Percentiles rank a stretch among this genome's conserved stretches.
Conservation (phyloP, 495 filamentous ascomycete genomes). For the Mycothermus thermophilus region DNA sequence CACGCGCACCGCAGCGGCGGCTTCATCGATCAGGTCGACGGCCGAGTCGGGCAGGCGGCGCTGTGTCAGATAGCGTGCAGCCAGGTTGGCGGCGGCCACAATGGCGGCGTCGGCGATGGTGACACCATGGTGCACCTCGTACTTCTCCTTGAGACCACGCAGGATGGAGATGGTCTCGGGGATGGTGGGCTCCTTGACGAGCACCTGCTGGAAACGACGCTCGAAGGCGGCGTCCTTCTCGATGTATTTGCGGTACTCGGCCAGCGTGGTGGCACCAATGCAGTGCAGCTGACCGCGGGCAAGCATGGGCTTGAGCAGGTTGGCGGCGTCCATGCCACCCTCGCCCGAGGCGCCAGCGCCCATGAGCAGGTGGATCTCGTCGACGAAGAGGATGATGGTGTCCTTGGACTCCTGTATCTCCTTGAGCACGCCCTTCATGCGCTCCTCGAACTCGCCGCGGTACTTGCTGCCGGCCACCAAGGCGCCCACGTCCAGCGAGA, state of each 20-base stretch:
- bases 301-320: constrained; percentile 93
- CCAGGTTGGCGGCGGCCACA: constrained; percentile 76
- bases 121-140: constrained; percentile 96
- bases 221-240: constrained; percentile 98
- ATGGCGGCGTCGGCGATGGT: constrained; percentile 88
- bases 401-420: constrained; percentile 95
- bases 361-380: constrained; percentile 98
- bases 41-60: constrained; percentile 90
- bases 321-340: constrained; percentile 97
- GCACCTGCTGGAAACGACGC: constrained; percentile 93
- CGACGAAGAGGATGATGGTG: constrained; percentile 92
- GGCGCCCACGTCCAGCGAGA: constrained; percentile 88
- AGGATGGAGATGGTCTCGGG: constrained; percentile 92
- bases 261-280: constrained; percentile 88
- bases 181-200: constrained; percentile 84
- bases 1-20: constrained; percentile 85
- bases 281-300: constrained; percentile 94
- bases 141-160: constrained; percentile 89
- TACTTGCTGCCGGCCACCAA: constrained; percentile 96
- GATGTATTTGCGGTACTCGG: constrained; percentile 96
- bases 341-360: constrained; percentile 86
- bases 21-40: constrained; percentile 92
- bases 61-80: constrained; percentile 79
- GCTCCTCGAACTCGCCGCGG: constrained; percentile 93
- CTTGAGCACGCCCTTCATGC: constrained; percentile 97